phyloP scores from a whole-genome alignment of 1,284 basidiomycete genomes.

The Puccinia novopanici region DNA sequence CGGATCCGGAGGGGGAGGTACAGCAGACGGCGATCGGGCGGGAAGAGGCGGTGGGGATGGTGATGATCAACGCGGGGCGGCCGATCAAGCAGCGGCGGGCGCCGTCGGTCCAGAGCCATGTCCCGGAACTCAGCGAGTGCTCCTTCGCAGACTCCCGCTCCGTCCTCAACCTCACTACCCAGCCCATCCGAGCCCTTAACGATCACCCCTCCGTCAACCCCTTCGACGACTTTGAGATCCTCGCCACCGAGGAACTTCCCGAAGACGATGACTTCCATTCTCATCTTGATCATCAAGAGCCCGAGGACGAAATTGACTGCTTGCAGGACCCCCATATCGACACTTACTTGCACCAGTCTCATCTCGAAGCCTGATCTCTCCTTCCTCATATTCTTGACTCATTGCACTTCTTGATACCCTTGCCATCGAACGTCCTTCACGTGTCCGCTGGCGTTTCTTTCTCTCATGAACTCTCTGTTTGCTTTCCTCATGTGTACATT shows the following conservation, averaged over 20 bases:
- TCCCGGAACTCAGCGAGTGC: neutral
- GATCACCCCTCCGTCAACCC: neutral
- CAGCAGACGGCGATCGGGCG: slow-evolving; percentile 39
- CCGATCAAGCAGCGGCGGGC: slow-evolving; percentile 17
- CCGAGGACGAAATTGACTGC: slow-evolving; percentile 17
- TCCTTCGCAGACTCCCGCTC: neutral
- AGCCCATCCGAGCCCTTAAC: neutral
- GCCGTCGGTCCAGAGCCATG: neutral
- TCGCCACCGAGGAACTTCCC: neutral
- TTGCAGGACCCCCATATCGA: neutral
- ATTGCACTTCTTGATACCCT: neutral
- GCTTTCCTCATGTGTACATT: no score
- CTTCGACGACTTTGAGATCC: slow-evolving; percentile 34
- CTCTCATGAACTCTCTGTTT: no score
- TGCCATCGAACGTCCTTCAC: no score
- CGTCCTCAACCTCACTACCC: neutral
- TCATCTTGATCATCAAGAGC: no score
- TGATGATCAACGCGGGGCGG: neutral
- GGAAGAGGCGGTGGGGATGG: slow-evolving; percentile 28
- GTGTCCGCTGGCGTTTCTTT: no score
- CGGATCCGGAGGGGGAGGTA: slow-evolving; percentile 45
- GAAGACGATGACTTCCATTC: neutral
- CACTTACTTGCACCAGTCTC: neutral
- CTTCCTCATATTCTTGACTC: neutral
- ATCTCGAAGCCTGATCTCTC: neutral